Evolutionary conservation across 2,329 filamentous ascomycete species (phyloP).

Genomic region (Colletotrichum navitas): DNA sequence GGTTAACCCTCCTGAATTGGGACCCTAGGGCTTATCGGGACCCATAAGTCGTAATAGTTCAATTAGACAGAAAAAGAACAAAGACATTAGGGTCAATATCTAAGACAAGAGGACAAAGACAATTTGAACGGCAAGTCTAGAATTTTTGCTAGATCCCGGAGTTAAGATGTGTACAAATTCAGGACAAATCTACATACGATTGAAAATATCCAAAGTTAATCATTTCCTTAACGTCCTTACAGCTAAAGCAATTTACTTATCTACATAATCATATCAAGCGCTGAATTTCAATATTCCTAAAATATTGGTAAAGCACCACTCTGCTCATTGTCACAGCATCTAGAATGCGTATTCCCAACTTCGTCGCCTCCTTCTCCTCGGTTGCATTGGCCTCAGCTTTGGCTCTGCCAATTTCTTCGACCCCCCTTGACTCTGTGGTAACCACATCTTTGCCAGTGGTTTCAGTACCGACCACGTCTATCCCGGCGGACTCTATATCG

Average conservation of each 20-base stretch:
- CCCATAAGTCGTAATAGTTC: not conserved
- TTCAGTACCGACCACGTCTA: not conserved
- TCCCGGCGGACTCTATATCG: not conserved
- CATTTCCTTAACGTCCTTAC: not conserved
- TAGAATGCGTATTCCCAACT: not conserved
- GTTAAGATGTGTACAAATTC: not conserved
- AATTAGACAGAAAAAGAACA: not conserved
- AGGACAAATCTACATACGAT: not conserved
- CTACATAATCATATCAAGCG: too few species aligned
- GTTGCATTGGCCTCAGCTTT: not conserved
- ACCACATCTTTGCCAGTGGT: not conserved
- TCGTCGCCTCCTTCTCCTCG: not conserved
- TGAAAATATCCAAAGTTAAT: accelerated
- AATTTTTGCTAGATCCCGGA: not conserved
- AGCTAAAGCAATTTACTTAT: too few species aligned
- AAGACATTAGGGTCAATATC: not conserved
- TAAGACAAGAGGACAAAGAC: not conserved
- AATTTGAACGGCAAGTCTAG: not conserved
- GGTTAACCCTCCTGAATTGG: too few species aligned
- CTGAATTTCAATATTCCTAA: too few species aligned
- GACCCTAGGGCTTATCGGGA: too few species aligned
- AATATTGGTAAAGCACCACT: not conserved
- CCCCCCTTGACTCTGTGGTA: not conserved
- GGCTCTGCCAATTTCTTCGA: too few species aligned
- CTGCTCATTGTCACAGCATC: too few species aligned